Percentiles rank a stretch among this genome's conserved stretches.
These are phyloP conservation scores for Xylaria flabelliformis DNA, from an alignment of 495 filamentous ascomycete species.

Conservation along the genomic window DNA sequence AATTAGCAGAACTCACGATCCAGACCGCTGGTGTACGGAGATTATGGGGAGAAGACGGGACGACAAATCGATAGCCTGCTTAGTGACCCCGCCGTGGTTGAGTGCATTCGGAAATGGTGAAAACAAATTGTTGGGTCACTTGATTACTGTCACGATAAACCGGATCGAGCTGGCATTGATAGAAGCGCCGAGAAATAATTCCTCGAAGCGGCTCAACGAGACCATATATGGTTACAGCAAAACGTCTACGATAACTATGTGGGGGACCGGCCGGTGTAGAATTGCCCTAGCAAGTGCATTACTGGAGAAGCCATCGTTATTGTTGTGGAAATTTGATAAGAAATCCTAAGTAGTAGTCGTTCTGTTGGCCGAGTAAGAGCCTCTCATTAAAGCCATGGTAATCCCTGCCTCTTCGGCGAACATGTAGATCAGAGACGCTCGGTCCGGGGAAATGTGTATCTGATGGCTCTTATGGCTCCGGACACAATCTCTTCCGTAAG, in stretches of 20 bases:
- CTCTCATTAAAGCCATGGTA: not conserved
- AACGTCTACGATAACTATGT: not conserved
- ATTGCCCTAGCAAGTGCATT: not conserved
- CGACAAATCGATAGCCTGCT: slow-evolving; percentile 4
- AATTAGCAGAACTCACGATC: not conserved
- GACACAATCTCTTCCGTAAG: not conserved
- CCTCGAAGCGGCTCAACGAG: not conserved
- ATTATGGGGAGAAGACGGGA: not conserved
- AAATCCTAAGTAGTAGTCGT: not conserved
- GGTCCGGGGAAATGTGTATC: not conserved
- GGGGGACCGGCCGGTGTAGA: not conserved
- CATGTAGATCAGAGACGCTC: not conserved
- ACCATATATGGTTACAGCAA: not conserved
- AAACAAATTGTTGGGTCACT: not conserved
- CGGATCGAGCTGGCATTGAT: not conserved
- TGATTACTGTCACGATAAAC: not conserved
- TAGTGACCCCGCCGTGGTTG: not conserved
- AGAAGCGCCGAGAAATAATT: not conserved
- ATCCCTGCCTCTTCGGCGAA: not conserved
- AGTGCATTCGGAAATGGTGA: not conserved
- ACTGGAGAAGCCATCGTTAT: not conserved
- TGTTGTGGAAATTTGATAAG: not conserved
- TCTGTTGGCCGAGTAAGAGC: not conserved
- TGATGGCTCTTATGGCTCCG: not conserved
- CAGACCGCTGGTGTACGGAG: not conserved